Percentiles rank a stretch among this genome's conserved stretches.
Conservation (phyloP, 169 alveolate genomes). For the Cyclospora cayetanensis region DNA sequence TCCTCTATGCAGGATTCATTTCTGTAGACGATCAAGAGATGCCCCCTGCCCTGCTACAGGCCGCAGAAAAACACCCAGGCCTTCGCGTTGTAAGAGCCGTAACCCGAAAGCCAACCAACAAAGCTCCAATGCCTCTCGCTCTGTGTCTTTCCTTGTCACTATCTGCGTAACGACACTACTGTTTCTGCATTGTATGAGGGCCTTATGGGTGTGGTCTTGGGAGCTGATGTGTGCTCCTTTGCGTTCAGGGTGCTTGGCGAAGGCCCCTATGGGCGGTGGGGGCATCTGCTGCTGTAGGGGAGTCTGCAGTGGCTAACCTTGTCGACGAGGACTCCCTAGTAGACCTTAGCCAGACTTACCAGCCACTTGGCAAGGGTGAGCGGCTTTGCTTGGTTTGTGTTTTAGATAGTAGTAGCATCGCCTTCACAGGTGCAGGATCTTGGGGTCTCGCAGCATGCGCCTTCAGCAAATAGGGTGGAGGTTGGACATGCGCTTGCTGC, state of each 20-base stretch:
- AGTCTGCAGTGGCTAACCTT: neutral
- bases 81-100: neutral
- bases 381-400: too few species aligned
- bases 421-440: neutral
- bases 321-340: constrained; percentile 65
- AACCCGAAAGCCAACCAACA: neutral
- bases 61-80: neutral
- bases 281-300: neutral
- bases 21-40: neutral
- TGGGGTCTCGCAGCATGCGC: too few species aligned
- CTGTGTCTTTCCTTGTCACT: neutral
- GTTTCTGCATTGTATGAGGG: too few species aligned
- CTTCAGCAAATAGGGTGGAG: neutral
- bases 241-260: neutral
- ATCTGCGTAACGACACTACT: neutral
- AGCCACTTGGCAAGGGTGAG: constrained; percentile 68
- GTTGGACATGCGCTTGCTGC: neutral
- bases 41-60: neutral
- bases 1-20: neutral
- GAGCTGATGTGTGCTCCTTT: too few species aligned
- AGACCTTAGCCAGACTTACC: constrained; percentile 28
- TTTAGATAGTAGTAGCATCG: neutral
- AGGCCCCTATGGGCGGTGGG: constrained; percentile 66
- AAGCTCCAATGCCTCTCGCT: neutral
- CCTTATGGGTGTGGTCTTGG: too few species aligned